phyloP scores from a whole-genome alignment of 257 asterid species.

The Nicotiana sylvestris region DNA sequence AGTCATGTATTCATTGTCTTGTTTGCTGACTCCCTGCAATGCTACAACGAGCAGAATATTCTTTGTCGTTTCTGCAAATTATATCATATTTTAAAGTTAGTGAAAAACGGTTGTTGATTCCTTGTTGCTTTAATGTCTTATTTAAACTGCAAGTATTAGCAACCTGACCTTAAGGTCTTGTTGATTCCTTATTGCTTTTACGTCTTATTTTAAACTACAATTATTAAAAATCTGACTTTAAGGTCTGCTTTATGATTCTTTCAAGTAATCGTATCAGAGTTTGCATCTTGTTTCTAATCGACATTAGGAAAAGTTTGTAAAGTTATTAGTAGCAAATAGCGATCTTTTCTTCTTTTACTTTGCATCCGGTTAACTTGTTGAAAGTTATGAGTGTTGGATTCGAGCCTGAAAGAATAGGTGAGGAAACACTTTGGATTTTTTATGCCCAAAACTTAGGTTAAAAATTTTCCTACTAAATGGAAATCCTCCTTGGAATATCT shows the following conservation, averaged over 20 bases:
- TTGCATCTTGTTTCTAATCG: neutral
- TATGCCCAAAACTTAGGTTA: too few relatives aligned
- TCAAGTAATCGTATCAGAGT: neutral
- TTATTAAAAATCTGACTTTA: neutral
- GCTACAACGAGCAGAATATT: neutral
- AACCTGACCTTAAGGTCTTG: neutral
- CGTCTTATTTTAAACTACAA: neutral
- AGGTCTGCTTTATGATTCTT: neutral
- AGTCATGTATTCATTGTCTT: neutral
- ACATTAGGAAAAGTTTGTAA: too few relatives aligned
- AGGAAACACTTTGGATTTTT: too few relatives aligned
- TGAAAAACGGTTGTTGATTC: neutral
- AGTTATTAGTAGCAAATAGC: too few relatives aligned
- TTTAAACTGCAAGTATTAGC: neutral
- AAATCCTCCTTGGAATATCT: too few relatives aligned
- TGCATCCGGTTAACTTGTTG: too few relatives aligned
- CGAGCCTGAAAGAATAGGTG: too few relatives aligned
- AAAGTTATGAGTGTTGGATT: too few relatives aligned
- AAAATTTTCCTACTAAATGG: too few relatives aligned
- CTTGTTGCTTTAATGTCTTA: neutral
- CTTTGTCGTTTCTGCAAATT: neutral
- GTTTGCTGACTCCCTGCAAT: neutral
- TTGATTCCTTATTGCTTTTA: neutral
- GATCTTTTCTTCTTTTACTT: too few relatives aligned
- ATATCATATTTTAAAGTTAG: neutral